phyloP scores from a whole-genome alignment of 495 filamentous ascomycete genomes.

The Aspergillus indologenus region DNA sequence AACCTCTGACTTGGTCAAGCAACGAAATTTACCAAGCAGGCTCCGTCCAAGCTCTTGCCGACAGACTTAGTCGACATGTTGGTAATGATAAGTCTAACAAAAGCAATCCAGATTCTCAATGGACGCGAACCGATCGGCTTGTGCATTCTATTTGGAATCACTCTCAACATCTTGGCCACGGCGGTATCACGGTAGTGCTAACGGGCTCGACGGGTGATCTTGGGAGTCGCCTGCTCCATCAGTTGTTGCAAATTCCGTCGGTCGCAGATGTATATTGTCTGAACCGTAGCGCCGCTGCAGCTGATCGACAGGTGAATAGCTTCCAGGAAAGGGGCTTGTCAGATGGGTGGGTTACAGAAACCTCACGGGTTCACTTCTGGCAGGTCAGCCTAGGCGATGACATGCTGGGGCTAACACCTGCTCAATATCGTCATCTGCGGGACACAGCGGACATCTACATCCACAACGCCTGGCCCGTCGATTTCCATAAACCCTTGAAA shows the following conservation, averaged over 20 bases:
- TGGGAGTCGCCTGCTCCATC: conserved; percentile 54
- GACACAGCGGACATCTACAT: conserved; percentile 49
- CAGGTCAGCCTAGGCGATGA: conserved; percentile 45
- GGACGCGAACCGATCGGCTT: not conserved
- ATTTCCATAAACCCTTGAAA: conserved; percentile 57
- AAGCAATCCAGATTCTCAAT: not conserved
- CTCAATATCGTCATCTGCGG: conserved; percentile 41
- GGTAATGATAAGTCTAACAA: not conserved
- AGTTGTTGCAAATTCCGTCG: conserved; percentile 30
- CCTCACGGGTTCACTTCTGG: conserved; percentile 41
- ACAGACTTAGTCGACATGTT: not conserved
- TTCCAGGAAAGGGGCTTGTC: conserved; percentile 24
- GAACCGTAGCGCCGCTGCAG: conserved; percentile 42
- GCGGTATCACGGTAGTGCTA: conserved; percentile 30
- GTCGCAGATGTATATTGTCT: conserved; percentile 54
- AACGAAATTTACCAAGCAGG: not conserved
- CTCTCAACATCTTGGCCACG: not conserved
- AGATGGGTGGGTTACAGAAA: conserved; percentile 14
- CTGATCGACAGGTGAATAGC: conserved; percentile 18
- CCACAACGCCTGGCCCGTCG: conserved; percentile 64
- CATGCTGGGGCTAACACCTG: conserved; percentile 44
- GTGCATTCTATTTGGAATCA: conserved; percentile 2
- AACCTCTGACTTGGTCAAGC: not conserved
- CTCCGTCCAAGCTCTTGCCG: not conserved
- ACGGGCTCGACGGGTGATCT: conserved; percentile 59